Evolutionary conservation across 2,329 filamentous ascomycete species (phyloP), one percentile per base, ranked within the genome.

Genomic region (Eurotiales sp.): DNA sequence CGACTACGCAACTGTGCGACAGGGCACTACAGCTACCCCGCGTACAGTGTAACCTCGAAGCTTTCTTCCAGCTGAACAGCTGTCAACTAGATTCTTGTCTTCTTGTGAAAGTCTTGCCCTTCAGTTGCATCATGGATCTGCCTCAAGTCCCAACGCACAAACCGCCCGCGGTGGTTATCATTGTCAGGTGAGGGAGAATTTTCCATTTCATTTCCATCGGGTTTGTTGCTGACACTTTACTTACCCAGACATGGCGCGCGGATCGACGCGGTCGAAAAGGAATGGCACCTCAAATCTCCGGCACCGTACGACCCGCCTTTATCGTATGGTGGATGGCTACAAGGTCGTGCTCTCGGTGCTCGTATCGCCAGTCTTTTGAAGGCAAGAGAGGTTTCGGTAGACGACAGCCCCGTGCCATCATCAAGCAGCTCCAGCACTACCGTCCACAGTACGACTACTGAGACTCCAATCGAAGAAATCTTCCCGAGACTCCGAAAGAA

Each of bases 291-390:
- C 50, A 87, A 88, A 25, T 96, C 93, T 5, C 88, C 91, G 1
- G 91, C 90, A 5, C 93, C 93, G 2, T 99, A 97, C 76, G 92
- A 99, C 59, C 89, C 93, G 58, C 93, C 93, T 45, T 78, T 99
- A 52, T 96, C 91, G 2, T 97, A 96, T 66, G 88, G 89, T 59
- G 93, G 93, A 58, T 96, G 93, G 87, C 82, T 86, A 12, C 93
- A 97, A 70, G 86, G 88, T 49, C 85, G 87, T 60, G 83, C 85
- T 4, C 81, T 96, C 21, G 93, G 93, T 14, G 79, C 84, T 55
- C 85, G 90, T 55, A 96, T 99, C 56, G 87, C 83, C n/a, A 84
- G 78, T 60, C 82, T 96, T 25, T 67, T 87, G 14, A 68, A 78
- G 51, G 71, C 74, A 34, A 69, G 76, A 23, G 77, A 79, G 59